Base-by-base conservation (phyloP, 148 eudicot genomes). In the Chenopodium album region DNA sequence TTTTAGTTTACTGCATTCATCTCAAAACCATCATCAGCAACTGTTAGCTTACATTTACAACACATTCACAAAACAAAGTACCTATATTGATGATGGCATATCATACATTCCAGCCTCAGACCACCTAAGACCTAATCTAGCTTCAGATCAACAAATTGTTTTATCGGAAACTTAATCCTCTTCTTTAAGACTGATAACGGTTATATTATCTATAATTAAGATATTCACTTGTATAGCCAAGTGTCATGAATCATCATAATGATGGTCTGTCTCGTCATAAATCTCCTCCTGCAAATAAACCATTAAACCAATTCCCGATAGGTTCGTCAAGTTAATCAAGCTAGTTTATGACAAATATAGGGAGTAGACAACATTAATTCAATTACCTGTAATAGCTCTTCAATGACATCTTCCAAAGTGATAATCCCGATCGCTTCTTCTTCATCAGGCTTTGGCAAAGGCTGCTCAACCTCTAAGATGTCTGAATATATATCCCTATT, bases 201-300 rank as follows among this genome's bases (percentile, higher is more conserved):
- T 4, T 31, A 48, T 28, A 80, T 28, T 37, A 12, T 12, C 34
- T 73, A 26, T 12, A 48, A 12, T 44, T 41, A 71, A 1, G 9
- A 7, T 71, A 7, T 4, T 7, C 28, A 71, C 75, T 6, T 37
- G 56, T 44, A 32, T 47, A 22, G 52, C 62, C 3, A 23, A 46
- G 63, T 52, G 81, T 95, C 88, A 92, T 62, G 93, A 90, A 54
- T 89, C 92, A 62, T 92, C 98, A 31, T 73, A 82, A 66, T 91
- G 97, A 75, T 93, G 97, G 83, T 94, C 99, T 7, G 97, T 95
- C 84, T 95, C 99, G 62, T 95, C 99, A 84, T 87, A 95, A n/a
- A 95, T 95, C 89, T 95, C 99, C 90, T 94, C 99, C 99, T 95
- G 83, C 87, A 87, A 56, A 67, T 20, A 59, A 16, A 73, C 19